phyloP scores from a whole-genome alignment of 2,329 filamentous ascomycete species.

The Trichoderma semiorbis region DNA sequence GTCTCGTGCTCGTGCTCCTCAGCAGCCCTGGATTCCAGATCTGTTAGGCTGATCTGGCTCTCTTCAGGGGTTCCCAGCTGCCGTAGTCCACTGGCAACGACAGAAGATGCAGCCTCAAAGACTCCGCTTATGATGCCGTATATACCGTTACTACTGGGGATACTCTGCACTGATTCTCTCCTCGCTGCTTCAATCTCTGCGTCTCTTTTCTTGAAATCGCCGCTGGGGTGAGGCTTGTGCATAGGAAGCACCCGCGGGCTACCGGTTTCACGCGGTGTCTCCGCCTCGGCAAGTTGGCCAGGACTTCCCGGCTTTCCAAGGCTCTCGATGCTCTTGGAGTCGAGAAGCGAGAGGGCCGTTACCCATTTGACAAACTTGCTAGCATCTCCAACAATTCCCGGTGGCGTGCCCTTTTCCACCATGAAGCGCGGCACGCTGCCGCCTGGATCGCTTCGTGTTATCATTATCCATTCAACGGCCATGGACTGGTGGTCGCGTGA shows the following conservation, averaged over 20 bases:
- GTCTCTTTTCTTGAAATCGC: slow-evolving; percentile 23
- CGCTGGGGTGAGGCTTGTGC: slow-evolving; percentile 24
- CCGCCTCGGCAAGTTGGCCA: neutral
- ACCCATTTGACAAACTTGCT: slow-evolving; percentile 79
- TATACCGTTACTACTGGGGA: slow-evolving; percentile 44
- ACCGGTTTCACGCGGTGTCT: neutral
- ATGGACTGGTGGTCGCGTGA: slow-evolving; percentile 34
- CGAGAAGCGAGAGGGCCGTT: slow-evolving; percentile 38
- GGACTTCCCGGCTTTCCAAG: neutral
- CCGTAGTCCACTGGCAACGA: slow-evolving; percentile 38
- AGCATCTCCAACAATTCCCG: slow-evolving; percentile 74
- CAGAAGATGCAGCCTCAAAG: slow-evolving; percentile 48
- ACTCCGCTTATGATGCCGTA: slow-evolving; percentile 56
- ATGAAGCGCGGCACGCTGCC: slow-evolving; percentile 86
- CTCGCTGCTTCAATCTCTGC: slow-evolving; percentile 31
- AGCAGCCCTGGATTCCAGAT: slow-evolving; percentile 24
- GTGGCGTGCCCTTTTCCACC: slow-evolving; percentile 84
- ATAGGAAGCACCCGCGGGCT: slow-evolving; percentile 9
- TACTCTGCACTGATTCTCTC: slow-evolving; percentile 29
- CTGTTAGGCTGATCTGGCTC: slow-evolving; percentile 27
- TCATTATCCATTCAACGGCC: slow-evolving; percentile 84
- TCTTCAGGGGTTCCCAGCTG: slow-evolving; percentile 30
- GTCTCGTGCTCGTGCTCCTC: slow-evolving; percentile 29
- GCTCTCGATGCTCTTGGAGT: slow-evolving; percentile 26
- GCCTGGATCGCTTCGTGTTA: slow-evolving; percentile 83